phyloP scores from a whole-genome alignment of 1,284 basidiomycete species.

The Cutaneotrichosporon sp. region DNA sequence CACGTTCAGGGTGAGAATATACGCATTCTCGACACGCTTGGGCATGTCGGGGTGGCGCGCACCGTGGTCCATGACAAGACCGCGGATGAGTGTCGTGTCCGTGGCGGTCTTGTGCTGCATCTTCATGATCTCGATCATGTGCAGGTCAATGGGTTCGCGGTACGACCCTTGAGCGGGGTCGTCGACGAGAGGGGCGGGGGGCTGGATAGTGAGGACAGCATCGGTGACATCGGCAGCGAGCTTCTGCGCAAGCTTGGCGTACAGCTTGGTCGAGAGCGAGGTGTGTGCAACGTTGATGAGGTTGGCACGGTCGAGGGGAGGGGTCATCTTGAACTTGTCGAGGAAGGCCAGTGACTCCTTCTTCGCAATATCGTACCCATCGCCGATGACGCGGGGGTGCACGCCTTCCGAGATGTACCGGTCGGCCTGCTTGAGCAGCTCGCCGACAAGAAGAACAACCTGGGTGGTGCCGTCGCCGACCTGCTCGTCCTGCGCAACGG shows the following conservation, averaged over 20 bases:
- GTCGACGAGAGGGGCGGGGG: conserved; percentile 56
- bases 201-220: conserved; percentile 84
- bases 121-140: conserved; percentile 99
- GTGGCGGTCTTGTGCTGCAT: conserved; percentile 99
- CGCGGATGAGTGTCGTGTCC: conserved; percentile 94
- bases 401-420: conserved; percentile 97
- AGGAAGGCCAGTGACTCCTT: conserved; percentile 86
- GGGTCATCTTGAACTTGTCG: conserved; percentile 75
- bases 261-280: conserved; percentile 91
- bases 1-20: conserved; percentile 92
- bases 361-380: conserved; percentile 96
- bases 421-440: conserved; percentile 95
- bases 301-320: conserved; percentile 73
- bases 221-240: conserved; percentile 92
- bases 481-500: conserved; percentile 98
- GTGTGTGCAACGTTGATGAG: conserved; percentile 91
- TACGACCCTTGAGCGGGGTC: conserved; percentile 63
- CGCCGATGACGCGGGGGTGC: conserved; percentile 90
- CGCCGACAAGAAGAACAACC: conserved; percentile 94
- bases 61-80: conserved; percentile 85
- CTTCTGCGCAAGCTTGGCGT: conserved; percentile 74
- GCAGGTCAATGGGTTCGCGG: conserved; percentile 89
- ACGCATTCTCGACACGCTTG: conserved; percentile 95
- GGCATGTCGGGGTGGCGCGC: conserved; percentile 99
- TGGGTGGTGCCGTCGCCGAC: conserved; percentile 98